phyloP scores from a whole-genome alignment of 208 protist species.

The Trypanosoma melophagium region DNA sequence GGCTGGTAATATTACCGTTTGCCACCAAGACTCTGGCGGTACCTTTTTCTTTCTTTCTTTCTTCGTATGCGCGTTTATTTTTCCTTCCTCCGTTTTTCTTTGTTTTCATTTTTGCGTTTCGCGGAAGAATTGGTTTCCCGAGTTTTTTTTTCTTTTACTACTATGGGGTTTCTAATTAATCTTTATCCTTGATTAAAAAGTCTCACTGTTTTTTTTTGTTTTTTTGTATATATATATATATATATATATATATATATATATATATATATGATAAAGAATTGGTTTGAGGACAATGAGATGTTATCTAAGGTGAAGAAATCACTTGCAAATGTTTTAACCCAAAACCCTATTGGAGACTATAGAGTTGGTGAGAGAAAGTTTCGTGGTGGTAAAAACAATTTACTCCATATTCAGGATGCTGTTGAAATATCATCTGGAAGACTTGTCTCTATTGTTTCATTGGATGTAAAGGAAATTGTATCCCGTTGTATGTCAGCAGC shows the following conservation, averaged over 20 bases:
- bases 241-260: slow-evolving; percentile 15
- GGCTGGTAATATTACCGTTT: slow-evolving; percentile 21
- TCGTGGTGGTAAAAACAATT: slow-evolving; percentile 33
- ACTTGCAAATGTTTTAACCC: slow-evolving; percentile 34
- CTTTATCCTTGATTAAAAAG: background rate
- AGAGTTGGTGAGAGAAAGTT: slow-evolving; percentile 25
- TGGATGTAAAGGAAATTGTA: slow-evolving; percentile 36
- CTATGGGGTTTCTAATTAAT: background rate
- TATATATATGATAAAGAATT: background rate
- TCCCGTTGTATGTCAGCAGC: slow-evolving; percentile 25
- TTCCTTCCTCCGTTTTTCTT: slow-evolving; percentile 6
- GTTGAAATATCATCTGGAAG: slow-evolving; percentile 35
- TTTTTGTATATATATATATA: background rate
- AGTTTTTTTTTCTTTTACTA: no score
- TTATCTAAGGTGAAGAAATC: slow-evolving; percentile 47
- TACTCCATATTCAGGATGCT: slow-evolving; percentile 45
- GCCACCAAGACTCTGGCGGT: background rate
- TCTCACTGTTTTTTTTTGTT: slow-evolving; percentile 1
- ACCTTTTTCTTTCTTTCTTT: background rate
- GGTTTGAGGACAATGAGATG: slow-evolving; percentile 12
- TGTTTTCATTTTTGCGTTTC: background rate
- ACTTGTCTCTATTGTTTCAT: slow-evolving; percentile 47
- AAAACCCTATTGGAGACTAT: slow-evolving; percentile 42
- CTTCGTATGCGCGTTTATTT: background rate
- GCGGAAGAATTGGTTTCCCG: background rate